Conservation (phyloP, 176 grass and related monocot species). For the Aegilops speltoides region DNA sequence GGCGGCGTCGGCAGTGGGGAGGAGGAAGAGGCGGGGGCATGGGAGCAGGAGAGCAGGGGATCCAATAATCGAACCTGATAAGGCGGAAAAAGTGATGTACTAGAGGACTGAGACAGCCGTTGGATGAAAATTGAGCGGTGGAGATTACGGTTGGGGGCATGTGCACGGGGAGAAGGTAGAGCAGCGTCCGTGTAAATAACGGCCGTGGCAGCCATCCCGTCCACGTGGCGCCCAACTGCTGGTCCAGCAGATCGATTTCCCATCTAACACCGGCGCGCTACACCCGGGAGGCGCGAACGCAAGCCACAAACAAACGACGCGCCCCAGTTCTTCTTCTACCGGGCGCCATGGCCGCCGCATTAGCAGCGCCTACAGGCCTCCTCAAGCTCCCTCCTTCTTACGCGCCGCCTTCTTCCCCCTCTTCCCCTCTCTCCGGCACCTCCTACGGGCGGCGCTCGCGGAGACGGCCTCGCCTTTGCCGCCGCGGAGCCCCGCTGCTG, state of each 20-base stretch:
- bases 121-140: too few species aligned
- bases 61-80: too few species aligned
- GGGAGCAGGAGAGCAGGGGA: too few species aligned
- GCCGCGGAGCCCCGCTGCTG: background rate
- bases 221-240: background rate
- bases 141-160: too few species aligned
- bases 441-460: background rate
- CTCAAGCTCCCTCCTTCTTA: background rate
- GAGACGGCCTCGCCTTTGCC: background rate
- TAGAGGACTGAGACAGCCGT: too few species aligned
- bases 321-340: background rate
- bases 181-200: too few species aligned
- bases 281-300: constrained; percentile 18
- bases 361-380: background rate
- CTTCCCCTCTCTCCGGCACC: background rate
- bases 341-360: constrained; percentile 31
- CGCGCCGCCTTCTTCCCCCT: background rate
- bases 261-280: background rate
- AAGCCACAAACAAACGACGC: constrained; percentile 10
- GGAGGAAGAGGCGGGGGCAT: too few species aligned
- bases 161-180: too few species aligned
- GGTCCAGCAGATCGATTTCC: background rate
- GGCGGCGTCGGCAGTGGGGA: too few species aligned
- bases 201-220: background rate
- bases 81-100: too few species aligned